Conservation (phyloP, 106 monocot species). For the Xerophyta viscosa region DNA sequence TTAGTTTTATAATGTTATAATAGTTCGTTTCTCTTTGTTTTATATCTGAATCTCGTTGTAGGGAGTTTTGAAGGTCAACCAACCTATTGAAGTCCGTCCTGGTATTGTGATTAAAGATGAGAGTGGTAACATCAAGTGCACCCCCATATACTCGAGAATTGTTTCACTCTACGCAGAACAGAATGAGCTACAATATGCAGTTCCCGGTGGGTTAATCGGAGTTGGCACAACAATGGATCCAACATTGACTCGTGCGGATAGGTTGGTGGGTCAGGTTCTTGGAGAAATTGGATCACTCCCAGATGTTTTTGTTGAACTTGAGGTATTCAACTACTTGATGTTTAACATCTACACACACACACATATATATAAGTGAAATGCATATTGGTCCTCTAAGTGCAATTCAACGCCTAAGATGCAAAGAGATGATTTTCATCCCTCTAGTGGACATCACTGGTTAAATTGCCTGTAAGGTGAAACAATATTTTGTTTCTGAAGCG, state of each 20-base stretch:
- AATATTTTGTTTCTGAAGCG: no score
- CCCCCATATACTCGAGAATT: conserved; percentile 89
- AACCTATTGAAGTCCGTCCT: conserved; percentile 82
- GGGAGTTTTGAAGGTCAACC: conserved; percentile 95
- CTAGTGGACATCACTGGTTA: no score
- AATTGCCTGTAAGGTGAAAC: no score
- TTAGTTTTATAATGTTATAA: no score
- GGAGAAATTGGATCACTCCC: no score
- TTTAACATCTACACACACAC: no score
- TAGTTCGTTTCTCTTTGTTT: no score
- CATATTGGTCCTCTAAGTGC: no score
- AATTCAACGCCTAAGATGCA: no score
- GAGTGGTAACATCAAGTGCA: conserved; percentile 80
- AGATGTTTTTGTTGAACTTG: conserved; percentile 97
- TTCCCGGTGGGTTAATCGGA: conserved; percentile 90
- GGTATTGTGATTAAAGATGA: conserved; percentile 91
- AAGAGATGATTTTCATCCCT: no score
- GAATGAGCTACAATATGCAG: conserved; percentile 96
- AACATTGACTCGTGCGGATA: conserved; percentile 80
- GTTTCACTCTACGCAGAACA: conserved; percentile 89
- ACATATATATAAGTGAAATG: no score
- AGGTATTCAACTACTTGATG: no score
- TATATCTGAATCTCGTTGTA: conserved; percentile 26
- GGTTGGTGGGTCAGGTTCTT: conserved; percentile 92
- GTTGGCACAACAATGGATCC: conserved; percentile 98